Evolutionary conservation across 1,284 basidiomycete genomes (phyloP), one percentile per base, ranked within the genome.

Genomic region (Phaffia rhodozyma): DNA sequence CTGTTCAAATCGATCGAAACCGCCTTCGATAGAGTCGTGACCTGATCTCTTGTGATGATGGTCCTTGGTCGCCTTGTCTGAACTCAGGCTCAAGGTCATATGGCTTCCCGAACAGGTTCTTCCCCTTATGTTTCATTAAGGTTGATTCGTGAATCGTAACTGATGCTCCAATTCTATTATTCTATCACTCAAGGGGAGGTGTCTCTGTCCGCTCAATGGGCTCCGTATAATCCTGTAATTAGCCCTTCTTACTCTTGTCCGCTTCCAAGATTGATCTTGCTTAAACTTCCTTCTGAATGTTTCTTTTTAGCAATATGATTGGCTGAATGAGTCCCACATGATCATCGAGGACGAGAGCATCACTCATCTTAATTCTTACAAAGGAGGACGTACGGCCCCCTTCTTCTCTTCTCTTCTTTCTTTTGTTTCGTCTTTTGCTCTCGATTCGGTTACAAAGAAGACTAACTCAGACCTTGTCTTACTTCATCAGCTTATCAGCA

Each of bases 121-220:
- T 43, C 5, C 13, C 5, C 16, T 43, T 43, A 43, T 16, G 13
- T 16, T 11, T 43, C 38, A n/a, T 11, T 16, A 43, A 16, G 38
- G 13, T 2, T 16, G 5, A 16, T 43, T 2, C 16, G 16, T 43
- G 38, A 43, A 43, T 16, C 16, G 13, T 2, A 16, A 43, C 38
- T 16, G 13, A 43, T 16, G 13, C 16, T 16, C 7, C 16, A 7
- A 43, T 43, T 34, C 9, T 43, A 16, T 43, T 43, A 7, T 43
- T 43, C 38, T 43, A 11, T 43, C 38, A 43, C 38, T 43, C 38
- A 43, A 73, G 79, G 78, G 21, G 70, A 78, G 58, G 83, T 86
- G 27, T 86, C 85, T 0, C 84, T 86, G 67, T 85, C 83, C 67
- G 78, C 65, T 30, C 65, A 68, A 53, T 65, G 53, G 29, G 60